phyloP scores from a whole-genome alignment of 139 green algal species.

The Chlamydomonas sphaeroides region DNA sequence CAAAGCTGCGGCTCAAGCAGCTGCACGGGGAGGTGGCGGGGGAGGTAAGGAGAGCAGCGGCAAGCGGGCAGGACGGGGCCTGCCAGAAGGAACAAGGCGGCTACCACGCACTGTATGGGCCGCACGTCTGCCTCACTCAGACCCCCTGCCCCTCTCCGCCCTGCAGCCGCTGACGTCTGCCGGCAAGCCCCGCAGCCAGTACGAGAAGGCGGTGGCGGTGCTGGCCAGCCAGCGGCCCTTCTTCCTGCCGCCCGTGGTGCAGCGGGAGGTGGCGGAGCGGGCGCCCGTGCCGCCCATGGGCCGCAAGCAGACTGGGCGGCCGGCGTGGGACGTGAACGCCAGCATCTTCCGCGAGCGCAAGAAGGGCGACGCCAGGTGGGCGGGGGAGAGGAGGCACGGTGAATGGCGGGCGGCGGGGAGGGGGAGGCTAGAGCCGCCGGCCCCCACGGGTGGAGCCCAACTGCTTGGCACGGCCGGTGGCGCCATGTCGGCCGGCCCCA shows the following conservation, averaged over 20 bases:
- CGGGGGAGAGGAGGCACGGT: not conserved
- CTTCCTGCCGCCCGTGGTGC: slow-evolving; percentile 49
- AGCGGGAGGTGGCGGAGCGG: slow-evolving; percentile 16
- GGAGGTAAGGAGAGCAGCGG: no score
- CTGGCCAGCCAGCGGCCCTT: slow-evolving; percentile 41
- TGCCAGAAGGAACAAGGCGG: no score
- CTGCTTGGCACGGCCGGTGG: no score
- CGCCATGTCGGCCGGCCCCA: no score
- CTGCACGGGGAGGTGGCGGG: slow-evolving; percentile 40
- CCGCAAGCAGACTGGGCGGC: not conserved
- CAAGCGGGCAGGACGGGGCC: no score
- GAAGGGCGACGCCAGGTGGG: slow-evolving; percentile 13
- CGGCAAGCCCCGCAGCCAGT: slow-evolving; percentile 26
- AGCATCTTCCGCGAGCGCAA: slow-evolving; percentile 31
- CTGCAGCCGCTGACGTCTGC: slow-evolving; percentile 15
- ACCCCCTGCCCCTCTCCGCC: no score
- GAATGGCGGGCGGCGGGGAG: no score
- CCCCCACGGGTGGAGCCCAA: no score
- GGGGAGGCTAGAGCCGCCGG: no score
- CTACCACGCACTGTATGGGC: no score
- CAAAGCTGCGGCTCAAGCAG: slow-evolving; percentile 36
- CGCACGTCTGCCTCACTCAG: no score
- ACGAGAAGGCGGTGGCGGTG: slow-evolving; percentile 32
- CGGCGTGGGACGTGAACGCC: slow-evolving; percentile 19
- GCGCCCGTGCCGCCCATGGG: slow-evolving; percentile 29